A percentile compares a stretch with the other conserved stretches of the same genome.
phyloP scores from a whole-genome alignment of 331 rosid genomes.

The Rosa hybrid region DNA sequence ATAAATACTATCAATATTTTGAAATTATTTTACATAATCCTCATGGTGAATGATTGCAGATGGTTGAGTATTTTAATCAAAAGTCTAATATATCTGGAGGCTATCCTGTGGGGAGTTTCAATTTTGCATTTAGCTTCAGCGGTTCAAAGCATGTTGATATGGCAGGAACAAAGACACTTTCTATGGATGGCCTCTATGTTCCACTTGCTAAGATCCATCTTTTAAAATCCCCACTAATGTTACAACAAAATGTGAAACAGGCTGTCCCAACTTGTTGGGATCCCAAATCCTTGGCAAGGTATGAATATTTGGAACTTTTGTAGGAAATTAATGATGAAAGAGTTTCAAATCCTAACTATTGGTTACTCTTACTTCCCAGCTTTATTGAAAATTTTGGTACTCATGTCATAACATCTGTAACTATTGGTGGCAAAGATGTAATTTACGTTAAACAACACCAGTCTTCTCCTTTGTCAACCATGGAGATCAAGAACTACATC shows the following conservation, averaged over 20 bases:
- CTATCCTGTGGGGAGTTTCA: slow-evolving; percentile 81
- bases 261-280: slow-evolving; percentile 81
- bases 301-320: slow-evolving; percentile 31
- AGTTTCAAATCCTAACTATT: slow-evolving; percentile 30
- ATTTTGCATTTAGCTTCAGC: slow-evolving; percentile 82
- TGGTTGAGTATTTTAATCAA: slow-evolving; percentile 79
- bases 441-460: slow-evolving; percentile 84
- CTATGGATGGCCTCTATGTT: slow-evolving; percentile 68
- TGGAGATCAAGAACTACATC: slow-evolving; percentile 76
- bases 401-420: slow-evolving; percentile 76
- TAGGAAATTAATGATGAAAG: slow-evolving; percentile 19
- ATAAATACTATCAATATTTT: neutral
- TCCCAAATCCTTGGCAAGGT: slow-evolving; percentile 84
- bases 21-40: slow-evolving; percentile 20
- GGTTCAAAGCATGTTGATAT: slow-evolving; percentile 74
- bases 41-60: slow-evolving; percentile 54
- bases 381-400: slow-evolving; percentile 92
- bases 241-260: slow-evolving; percentile 69
- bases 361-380: slow-evolving; percentile 47
- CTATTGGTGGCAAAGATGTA: slow-evolving; percentile 94
- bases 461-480: slow-evolving; percentile 67
- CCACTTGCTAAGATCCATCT: slow-evolving; percentile 82
- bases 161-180: slow-evolving; percentile 65
- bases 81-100: slow-evolving; percentile 62
- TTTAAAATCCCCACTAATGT: slow-evolving; percentile 40